phyloP scores from a whole-genome alignment of 768 basidiomycete genomes.

The Neoboletus brunneissimus region DNA sequence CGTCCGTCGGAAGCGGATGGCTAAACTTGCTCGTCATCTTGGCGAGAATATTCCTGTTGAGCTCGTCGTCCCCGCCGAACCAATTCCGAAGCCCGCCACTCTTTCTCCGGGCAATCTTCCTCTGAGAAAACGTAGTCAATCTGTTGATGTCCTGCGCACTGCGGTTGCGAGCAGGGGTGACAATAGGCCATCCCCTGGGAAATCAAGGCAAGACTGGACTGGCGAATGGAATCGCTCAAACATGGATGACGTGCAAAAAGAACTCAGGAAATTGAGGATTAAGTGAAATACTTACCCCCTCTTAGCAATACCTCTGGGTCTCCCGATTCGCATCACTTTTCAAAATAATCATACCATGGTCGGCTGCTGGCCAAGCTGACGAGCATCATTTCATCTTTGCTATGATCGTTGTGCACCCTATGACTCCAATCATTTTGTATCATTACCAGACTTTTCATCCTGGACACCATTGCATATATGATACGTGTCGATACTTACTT shows the following conservation, averaged over 20 bases:
- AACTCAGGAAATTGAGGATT: conserved; percentile 31
- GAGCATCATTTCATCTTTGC: not conserved
- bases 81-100: not conserved
- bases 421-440: conserved; percentile 9
- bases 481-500: not conserved
- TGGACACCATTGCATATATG: conserved; percentile 1
- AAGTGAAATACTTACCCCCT: conserved; percentile 7
- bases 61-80: conserved; percentile 40
- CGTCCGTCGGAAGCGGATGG: conserved; percentile 48
- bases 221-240: conserved; percentile 42
- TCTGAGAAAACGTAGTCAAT: conserved; percentile 14
- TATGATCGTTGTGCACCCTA: not conserved
- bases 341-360: not conserved
- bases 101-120: not conserved
- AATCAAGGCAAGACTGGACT: conserved; percentile 27
- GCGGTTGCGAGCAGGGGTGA: not conserved
- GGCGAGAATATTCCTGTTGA: conserved; percentile 60
- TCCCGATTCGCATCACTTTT: not conserved
- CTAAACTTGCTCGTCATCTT: conserved; percentile 54
- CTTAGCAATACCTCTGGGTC: not conserved
- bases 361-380: conserved; percentile 20
- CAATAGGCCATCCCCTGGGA: not conserved
- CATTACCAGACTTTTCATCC: conserved; percentile 1
- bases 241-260: conserved; percentile 39
- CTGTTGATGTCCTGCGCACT: conserved; percentile 7